Evolutionary conservation across 306 rosid species (phyloP).

Genomic region (Prunus mongolica): DNA sequence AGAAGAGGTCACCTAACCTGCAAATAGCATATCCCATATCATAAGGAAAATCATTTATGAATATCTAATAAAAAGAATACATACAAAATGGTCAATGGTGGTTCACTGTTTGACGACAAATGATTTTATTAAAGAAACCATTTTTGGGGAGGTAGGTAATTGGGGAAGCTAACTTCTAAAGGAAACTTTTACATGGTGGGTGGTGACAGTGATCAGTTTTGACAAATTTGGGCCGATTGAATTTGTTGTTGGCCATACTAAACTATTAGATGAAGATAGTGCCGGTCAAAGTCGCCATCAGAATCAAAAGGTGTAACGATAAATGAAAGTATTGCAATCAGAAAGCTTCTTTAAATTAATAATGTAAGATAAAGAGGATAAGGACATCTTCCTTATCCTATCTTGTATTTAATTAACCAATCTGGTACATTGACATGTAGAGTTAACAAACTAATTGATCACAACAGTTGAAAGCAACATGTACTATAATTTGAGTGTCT

Average conservation of each 20-base stretch:
- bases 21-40: not conserved
- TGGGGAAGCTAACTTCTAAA: constrained; percentile 8
- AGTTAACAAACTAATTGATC: not conserved
- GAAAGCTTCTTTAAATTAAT: not conserved
- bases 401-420: not conserved
- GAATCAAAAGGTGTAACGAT: too few species aligned
- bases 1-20: not conserved
- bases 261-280: constrained; percentile 12
- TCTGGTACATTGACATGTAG: not conserved
- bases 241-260: constrained; percentile 8
- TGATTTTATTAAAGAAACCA: not conserved
- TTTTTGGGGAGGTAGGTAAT: not conserved
- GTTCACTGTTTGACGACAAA: not conserved
- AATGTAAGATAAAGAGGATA: not conserved
- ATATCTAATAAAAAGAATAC: not conserved
- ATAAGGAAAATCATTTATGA: not conserved
- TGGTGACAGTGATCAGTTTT: constrained; percentile 18
- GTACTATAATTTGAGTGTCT: not conserved
- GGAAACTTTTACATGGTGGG: constrained; percentile 1
- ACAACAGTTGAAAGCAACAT: not conserved
- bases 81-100: not conserved
- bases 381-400: not conserved
- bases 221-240: constrained; percentile 6
- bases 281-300: too few species aligned
- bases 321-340: not conserved